phyloP scores from a whole-genome alignment of 495 filamentous ascomycete genomes.

The Talaromyces trachyspermus region DNA sequence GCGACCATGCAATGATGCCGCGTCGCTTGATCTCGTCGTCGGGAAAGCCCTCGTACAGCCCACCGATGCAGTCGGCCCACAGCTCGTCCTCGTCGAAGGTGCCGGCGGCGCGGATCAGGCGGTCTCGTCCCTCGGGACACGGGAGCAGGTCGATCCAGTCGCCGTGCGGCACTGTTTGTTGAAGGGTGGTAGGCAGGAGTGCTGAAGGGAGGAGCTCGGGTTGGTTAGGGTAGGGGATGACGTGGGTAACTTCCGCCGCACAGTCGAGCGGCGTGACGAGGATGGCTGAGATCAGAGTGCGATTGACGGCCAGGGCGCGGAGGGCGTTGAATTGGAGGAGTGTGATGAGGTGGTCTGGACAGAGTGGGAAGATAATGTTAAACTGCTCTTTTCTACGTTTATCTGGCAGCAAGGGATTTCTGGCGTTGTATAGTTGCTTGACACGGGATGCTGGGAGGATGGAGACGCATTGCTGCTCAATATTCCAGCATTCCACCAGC shows the following conservation, averaged over 20 bases:
- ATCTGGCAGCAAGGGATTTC: conserved; percentile 19
- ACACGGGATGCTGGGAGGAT: conserved; percentile 24
- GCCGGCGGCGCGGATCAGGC: not conserved
- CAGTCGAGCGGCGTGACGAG: conserved; percentile 19
- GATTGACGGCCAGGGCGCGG: conserved; percentile 30
- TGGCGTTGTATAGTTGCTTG: conserved; percentile 33
- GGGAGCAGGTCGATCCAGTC: conserved; percentile 5
- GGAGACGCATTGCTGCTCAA: conserved; percentile 24
- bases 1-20: conserved; percentile 5
- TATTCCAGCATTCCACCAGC: conserved; percentile 33
- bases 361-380: conserved; percentile 30
- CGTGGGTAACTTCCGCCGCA: conserved; percentile 22
- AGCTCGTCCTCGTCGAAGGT: conserved; percentile 7
- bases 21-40: not conserved
- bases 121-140: conserved; percentile 1
- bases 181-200: conserved; percentile 27
- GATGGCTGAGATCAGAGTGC: conserved; percentile 27
- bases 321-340: conserved; percentile 39
- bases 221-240: conserved; percentile 21
- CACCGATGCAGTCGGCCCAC: conserved; percentile 5
- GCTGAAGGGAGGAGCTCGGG: conserved; percentile 19
- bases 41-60: conserved; percentile 5
- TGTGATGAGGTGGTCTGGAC: conserved; percentile 33
- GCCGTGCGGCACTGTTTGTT: conserved; percentile 11
- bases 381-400: conserved; percentile 19